Base-by-base conservation (phyloP, 192 early-diverging fungal genomes). In the Dimargaris verticillata region DNA sequence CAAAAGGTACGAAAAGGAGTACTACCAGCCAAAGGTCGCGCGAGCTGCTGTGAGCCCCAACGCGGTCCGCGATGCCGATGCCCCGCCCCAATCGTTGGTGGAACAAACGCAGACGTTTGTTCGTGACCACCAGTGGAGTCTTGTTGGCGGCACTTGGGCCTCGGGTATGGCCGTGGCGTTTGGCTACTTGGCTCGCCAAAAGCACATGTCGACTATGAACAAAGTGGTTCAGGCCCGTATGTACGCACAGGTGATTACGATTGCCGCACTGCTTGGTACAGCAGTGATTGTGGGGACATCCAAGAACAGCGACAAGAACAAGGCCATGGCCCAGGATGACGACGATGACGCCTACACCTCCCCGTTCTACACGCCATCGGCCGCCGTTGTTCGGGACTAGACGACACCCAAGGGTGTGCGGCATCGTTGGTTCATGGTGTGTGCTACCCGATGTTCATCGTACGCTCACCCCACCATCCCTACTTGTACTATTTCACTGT, bases 201-300 rank as follows among this genome's bases (percentile, higher is more conserved):
- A 73, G 64, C 71, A 80, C 25, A 73, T 86, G 63, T 67, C 72
- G 1, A 65, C 64, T 7, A 70, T 78, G n/a, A 82, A 86, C 62
- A 83, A 84, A 61, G 41, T 79, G 2, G 82, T 84, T 2, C 82
- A 86, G 63, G 84, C 84, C 0, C 78, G 84, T 63, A 81, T 86
- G 79, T 84, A 83, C 65, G 79, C 84, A 7, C 84, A 86, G 71
- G 70, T 72, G 11, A 74, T 80, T 51, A 83, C 82, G 28, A 70
- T 86, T 54, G 66, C 75, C 18, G 79, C 78, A 0, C 68, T 86
- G 20, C 67, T 83, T 66, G 80, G 74, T 2, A 80, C 79, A 0
- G 84, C 82, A 5, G 74, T 67, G 25, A 61, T 86, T 33, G 75
- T 58, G 28, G 55, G 55, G 1, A 58, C 55, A 7, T 25, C 20